These are phyloP conservation scores for Volvox carteri DNA, from an alignment of 163 green algal species.

Conservation along the genomic window DNA sequence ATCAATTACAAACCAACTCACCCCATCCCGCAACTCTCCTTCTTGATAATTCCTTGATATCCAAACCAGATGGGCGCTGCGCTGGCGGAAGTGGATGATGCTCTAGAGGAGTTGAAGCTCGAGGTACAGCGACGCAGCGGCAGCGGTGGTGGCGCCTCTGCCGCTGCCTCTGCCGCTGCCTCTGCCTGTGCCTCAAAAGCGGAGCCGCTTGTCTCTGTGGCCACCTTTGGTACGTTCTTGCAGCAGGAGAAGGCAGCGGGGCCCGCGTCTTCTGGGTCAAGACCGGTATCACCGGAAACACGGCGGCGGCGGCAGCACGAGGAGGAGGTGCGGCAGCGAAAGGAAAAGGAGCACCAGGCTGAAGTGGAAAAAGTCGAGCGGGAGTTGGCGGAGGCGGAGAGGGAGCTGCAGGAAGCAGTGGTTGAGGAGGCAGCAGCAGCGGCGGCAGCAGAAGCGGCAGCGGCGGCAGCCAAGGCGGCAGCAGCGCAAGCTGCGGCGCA, in stretches of 20 bases:
- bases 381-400: neutral
- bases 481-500: neutral
- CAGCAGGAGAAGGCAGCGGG: neutral
- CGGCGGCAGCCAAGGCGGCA: neutral
- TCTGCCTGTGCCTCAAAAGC: too few relatives aligned
- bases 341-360: neutral
- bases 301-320: constrained; percentile 11
- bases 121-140: neutral
- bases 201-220: too few relatives aligned
- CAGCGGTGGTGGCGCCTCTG: neutral
- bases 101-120: neutral
- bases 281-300: neutral
- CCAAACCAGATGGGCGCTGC: too few relatives aligned
- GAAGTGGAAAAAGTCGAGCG: neutral
- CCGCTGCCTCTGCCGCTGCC: neutral
- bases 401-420: neutral
- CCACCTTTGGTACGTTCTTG: neutral
- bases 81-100: neutral
- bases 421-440: too few relatives aligned
- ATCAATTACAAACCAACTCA: too few relatives aligned
- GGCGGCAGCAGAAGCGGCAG: neutral
- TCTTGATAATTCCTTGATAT: too few relatives aligned
- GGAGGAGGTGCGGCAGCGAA: neutral
- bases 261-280: too few relatives aligned
- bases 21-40: too few relatives aligned